phyloP scores from a whole-genome alignment of 306 rosid genomes.

The Quercus ilex region DNA sequence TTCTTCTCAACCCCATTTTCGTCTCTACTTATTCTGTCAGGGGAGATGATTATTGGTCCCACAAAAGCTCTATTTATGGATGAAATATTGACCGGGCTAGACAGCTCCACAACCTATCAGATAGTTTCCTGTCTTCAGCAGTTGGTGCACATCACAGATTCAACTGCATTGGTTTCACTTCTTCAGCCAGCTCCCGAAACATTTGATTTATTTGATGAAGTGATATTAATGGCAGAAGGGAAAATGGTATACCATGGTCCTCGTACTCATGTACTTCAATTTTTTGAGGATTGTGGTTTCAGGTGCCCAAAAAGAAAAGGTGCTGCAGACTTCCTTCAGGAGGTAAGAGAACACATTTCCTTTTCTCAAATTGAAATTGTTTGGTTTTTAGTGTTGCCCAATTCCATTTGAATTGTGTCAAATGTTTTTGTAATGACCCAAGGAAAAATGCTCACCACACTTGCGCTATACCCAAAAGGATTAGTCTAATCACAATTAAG shows the following conservation, averaged over 20 bases:
- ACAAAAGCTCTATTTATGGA: constrained; percentile 75
- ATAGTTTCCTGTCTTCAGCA: constrained; percentile 70
- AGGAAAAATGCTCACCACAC: too few relatives aligned
- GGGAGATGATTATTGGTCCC: constrained; percentile 88
- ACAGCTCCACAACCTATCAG: constrained; percentile 80
- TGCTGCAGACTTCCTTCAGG: constrained; percentile 77
- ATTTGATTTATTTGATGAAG: constrained; percentile 72
- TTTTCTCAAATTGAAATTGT: background rate
- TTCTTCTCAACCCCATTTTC: background rate
- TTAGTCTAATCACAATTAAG: too few relatives aligned
- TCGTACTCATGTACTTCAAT: constrained; percentile 43
- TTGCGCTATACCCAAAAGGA: too few relatives aligned
- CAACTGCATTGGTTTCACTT: constrained; percentile 72
- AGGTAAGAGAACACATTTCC: constrained; percentile 37
- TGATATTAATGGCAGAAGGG: constrained; percentile 74
- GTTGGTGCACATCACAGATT: constrained; percentile 60
- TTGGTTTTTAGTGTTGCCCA: too few relatives aligned
- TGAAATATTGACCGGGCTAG: constrained; percentile 80
- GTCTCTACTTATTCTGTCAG: constrained; percentile 31
- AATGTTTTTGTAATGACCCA: too few relatives aligned
- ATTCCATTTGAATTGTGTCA: too few relatives aligned
- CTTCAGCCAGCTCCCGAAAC: constrained; percentile 89
- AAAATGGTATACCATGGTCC: constrained; percentile 76
- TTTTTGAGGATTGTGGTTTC: constrained; percentile 71
- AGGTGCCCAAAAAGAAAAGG: constrained; percentile 84